Conservation (phyloP, 371 early-diverging fungal species). For the Entomophthora muscae region DNA sequence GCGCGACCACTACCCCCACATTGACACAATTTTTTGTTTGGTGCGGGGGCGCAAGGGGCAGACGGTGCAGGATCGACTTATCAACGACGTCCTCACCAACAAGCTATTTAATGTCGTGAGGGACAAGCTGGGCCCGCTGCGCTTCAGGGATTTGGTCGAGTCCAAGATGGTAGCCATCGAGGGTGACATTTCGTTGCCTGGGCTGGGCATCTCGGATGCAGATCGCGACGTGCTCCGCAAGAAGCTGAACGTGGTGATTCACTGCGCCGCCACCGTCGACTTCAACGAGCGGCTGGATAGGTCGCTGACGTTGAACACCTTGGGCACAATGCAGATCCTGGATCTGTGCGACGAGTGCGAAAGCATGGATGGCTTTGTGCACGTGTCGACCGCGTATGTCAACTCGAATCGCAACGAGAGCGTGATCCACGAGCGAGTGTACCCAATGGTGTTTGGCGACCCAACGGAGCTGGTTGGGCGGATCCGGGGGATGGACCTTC, state of each 20-base stretch:
- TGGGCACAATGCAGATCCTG: slow-evolving; percentile 28
- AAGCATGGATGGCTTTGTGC: slow-evolving; percentile 23
- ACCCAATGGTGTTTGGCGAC: slow-evolving; percentile 26
- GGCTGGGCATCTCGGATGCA: slow-evolving; percentile 23
- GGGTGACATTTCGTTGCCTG: slow-evolving; percentile 27
- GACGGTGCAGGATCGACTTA: slow-evolving; percentile 15
- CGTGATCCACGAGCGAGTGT: slow-evolving; percentile 22
- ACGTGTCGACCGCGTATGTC: slow-evolving; percentile 29
- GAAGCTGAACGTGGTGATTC: slow-evolving; percentile 25
- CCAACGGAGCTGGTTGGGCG: slow-evolving; percentile 26
- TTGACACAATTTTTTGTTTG: slow-evolving; percentile 13
- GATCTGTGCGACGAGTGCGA: slow-evolving; percentile 28
- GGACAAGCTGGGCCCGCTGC: slow-evolving; percentile 12
- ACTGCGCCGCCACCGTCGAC: slow-evolving; percentile 36
- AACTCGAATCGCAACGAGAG: slow-evolving; percentile 23
- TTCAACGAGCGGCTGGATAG: slow-evolving; percentile 28
- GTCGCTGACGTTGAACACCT: slow-evolving; percentile 22
- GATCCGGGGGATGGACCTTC: slow-evolving; percentile 23
- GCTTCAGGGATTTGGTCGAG: slow-evolving; percentile 17
- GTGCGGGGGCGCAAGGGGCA: slow-evolving; percentile 15
- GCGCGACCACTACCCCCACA: slow-evolving; percentile 11
- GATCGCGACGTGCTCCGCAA: slow-evolving; percentile 22
- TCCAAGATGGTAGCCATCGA: slow-evolving; percentile 30
- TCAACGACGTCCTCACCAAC: slow-evolving; percentile 15
- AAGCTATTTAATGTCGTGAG: slow-evolving; percentile 17